A percentile compares a stretch with the other conserved stretches of the same genome.
These are phyloP conservation scores for Trichophyton rubrum DNA, from an alignment of 2,329 filamentous ascomycete genomes.

Conservation along the genomic window DNA sequence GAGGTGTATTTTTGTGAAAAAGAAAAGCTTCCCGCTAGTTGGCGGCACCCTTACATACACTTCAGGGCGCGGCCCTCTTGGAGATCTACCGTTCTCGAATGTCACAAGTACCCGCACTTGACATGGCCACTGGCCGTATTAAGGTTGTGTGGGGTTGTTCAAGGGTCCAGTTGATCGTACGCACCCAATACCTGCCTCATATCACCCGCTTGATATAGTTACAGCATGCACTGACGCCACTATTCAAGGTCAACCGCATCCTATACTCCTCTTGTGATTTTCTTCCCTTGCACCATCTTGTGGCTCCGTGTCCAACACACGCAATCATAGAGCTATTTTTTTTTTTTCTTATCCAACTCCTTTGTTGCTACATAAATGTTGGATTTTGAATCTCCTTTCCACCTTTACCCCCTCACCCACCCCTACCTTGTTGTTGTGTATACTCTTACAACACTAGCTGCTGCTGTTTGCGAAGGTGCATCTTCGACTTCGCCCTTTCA, in stretches of 20 bases:
- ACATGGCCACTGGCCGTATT: slow-evolving; percentile 2
- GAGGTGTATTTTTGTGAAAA: background rate
- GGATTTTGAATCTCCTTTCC: background rate
- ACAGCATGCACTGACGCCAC: background rate
- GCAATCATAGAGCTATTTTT: background rate
- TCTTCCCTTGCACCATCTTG: background rate
- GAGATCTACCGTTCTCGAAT: slow-evolving; percentile 6
- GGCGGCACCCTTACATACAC: background rate
- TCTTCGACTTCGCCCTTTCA: slow-evolving; percentile 3
- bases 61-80: background rate
- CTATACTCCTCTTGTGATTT: background rate
- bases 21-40: background rate
- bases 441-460: background rate
- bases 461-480: background rate
- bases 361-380: background rate
- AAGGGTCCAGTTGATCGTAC: slow-evolving; percentile 3
- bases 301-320: slow-evolving; percentile 1
- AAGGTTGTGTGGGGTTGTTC: background rate
- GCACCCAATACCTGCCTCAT: background rate
- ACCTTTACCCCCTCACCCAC: background rate
- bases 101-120: background rate
- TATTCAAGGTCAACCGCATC: slow-evolving; percentile 1
- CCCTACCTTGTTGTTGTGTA: background rate
- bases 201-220: background rate
- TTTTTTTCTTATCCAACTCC: background rate